Evolutionary conservation across 495 filamentous ascomycete species (phyloP).

Genomic region (Hyphodiscus hymeniophilus): DNA sequence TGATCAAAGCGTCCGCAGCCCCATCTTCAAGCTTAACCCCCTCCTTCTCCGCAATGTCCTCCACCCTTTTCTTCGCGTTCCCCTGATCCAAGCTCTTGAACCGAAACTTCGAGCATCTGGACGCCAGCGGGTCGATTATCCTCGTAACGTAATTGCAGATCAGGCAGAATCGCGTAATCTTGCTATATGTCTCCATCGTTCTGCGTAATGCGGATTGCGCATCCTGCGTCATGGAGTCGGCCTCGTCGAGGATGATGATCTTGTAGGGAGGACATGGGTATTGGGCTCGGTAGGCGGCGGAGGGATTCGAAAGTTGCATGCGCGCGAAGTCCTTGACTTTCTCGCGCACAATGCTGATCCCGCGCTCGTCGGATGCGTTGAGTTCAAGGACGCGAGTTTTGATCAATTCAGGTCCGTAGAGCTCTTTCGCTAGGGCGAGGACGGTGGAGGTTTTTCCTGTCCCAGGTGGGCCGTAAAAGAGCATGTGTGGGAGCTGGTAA

Average conservation of each 20-base stretch:
- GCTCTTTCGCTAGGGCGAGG: conserved; percentile 88
- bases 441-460: conserved; percentile 99
- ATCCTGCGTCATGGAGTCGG: conserved; percentile 98
- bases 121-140: conserved; percentile 94
- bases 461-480: conserved; percentile 96
- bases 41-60: conserved; percentile 74
- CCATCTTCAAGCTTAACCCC: conserved; percentile 66
- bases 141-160: conserved; percentile 98
- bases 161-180: conserved; percentile 93
- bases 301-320: conserved; percentile 79
- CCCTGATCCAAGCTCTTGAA: conserved; percentile 91
- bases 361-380: conserved; percentile 97
- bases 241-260: conserved; percentile 96
- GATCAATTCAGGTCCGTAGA: conserved; percentile 92
- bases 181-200: conserved; percentile 96
- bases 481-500: conserved; percentile 86
- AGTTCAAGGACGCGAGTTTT: conserved; percentile 93
- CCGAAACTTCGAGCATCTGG: conserved; percentile 89
- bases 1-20: conserved; percentile 73
- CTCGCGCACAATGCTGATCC: conserved; percentile 92
- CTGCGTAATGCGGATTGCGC: conserved; percentile 85
- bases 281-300: conserved; percentile 52
- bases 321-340: conserved; percentile 98
- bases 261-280: conserved; percentile 98
- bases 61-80: conserved; percentile 64